Evolutionary conservation across 2,329 filamentous ascomycete species (phyloP).

Genomic region (Exophiala lecanii-corni): DNA sequence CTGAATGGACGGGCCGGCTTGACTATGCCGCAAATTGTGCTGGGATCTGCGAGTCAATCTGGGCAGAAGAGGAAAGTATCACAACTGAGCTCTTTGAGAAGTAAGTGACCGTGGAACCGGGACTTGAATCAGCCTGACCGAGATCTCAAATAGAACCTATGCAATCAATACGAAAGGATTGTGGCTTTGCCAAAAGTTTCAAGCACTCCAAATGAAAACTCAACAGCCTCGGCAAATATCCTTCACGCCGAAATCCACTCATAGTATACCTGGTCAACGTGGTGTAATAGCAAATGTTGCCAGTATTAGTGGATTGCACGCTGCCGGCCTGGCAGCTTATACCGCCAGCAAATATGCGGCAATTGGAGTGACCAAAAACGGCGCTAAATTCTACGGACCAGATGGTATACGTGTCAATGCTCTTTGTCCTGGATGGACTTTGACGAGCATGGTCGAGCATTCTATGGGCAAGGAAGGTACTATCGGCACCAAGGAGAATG

Average conservation of each 20-base stretch:
- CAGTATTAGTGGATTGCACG: slow-evolving; percentile 16
- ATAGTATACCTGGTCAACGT: slow-evolving; percentile 16
- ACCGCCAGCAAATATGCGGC: slow-evolving; percentile 19
- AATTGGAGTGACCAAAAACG: slow-evolving; percentile 19
- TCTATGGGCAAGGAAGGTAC: slow-evolving; percentile 19
- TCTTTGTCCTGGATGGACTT: slow-evolving; percentile 21
- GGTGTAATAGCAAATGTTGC: slow-evolving; percentile 21
- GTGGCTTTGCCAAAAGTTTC: slow-evolving; percentile 33
- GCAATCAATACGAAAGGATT: slow-evolving; percentile 39
- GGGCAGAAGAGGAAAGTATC: slow-evolving; percentile 19
- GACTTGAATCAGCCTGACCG: too few species aligned
- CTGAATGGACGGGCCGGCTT: slow-evolving; percentile 16
- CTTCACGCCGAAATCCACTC: slow-evolving; percentile 5
- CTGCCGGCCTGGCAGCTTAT: slow-evolving; percentile 17
- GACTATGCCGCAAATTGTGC: slow-evolving; percentile 23
- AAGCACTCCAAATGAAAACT: slow-evolving; percentile 19
- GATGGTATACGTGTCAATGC: slow-evolving; percentile 20
- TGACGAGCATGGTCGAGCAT: slow-evolving; percentile 18
- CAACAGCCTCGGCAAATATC: slow-evolving; percentile 15
- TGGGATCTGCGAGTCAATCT: slow-evolving; percentile 18
- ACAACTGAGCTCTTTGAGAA: slow-evolving; percentile 18
- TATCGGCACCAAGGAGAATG: slow-evolving; percentile 17
- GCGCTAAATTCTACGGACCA: slow-evolving; percentile 20
- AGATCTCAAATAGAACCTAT: background rate
- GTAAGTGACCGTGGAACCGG: too few species aligned